These are phyloP conservation scores for Xanthoparmelia taractica DNA, from an alignment of 495 filamentous ascomycete species.

Conservation along the genomic window DNA sequence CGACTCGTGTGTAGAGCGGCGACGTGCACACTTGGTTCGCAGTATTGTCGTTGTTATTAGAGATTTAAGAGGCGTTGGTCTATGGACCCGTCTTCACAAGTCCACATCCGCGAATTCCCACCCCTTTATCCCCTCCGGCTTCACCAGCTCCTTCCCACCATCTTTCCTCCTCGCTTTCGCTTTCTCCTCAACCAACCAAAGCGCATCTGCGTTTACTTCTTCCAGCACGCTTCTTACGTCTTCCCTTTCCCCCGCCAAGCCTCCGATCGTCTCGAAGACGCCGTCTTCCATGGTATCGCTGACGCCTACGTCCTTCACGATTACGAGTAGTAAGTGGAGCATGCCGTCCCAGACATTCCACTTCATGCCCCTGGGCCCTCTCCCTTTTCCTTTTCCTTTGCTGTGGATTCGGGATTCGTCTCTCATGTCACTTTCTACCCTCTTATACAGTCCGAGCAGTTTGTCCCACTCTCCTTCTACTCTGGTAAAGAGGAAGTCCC, in stretches of 20 bases:
- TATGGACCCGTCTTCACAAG: constrained; percentile 2
- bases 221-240: constrained; percentile 50
- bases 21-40: no score
- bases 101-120: constrained; percentile 31
- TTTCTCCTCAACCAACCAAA: constrained; percentile 52
- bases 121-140: constrained; percentile 37
- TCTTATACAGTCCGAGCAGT: constrained; percentile 42
- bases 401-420: constrained; percentile 29
- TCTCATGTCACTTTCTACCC: constrained; percentile 18
- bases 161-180: constrained; percentile 30
- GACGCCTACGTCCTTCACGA: constrained; percentile 51
- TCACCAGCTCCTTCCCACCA: constrained; percentile 31
- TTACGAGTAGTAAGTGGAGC: constrained; percentile 42
- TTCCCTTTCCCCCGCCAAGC: constrained; percentile 38
- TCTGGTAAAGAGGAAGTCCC: constrained; percentile 70
- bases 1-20: no score
- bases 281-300: constrained; percentile 62
- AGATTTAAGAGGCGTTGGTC: not conserved
- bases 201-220: constrained; percentile 57
- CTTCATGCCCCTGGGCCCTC: constrained; percentile 29
- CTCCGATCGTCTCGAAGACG: constrained; percentile 51
- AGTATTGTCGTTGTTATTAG: no score
- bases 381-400: constrained; percentile 29
- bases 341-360: constrained; percentile 53
- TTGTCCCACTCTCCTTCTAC: constrained; percentile 62